A percentile compares a stretch with the other conserved stretches of the same genome.
These are phyloP conservation scores for Penicillium angulare DNA, from an alignment of 495 filamentous ascomycete genomes.

Conservation along the genomic window DNA sequence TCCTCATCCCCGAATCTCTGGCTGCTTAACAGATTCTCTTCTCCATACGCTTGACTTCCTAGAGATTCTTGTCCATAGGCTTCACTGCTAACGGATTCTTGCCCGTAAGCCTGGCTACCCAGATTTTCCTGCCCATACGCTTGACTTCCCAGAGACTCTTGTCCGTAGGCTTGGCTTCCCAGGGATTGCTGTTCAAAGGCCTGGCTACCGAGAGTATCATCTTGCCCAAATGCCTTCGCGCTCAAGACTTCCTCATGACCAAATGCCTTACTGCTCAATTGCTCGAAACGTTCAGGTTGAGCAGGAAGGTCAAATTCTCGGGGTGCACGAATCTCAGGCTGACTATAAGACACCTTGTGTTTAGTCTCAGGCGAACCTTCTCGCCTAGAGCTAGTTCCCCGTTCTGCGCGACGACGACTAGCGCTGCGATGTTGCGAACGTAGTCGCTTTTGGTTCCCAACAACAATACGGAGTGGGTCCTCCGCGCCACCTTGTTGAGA, in stretches of 20 bases:
- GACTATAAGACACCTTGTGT: constrained; percentile 20
- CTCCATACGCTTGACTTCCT: neutral
- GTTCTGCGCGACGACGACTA: constrained; percentile 46
- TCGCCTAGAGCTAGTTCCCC: constrained; percentile 42
- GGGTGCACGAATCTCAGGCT: constrained; percentile 48
- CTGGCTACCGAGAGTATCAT: neutral
- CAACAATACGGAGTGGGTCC: constrained; percentile 59
- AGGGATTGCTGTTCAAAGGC: neutral
- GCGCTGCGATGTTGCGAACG: constrained; percentile 57
- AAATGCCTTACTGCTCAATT: constrained; percentile 21
- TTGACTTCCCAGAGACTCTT: neutral
- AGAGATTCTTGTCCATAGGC: constrained; percentile 2
- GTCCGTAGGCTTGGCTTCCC: neutral
- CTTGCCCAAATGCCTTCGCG: constrained; percentile 1
- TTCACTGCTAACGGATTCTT: neutral
- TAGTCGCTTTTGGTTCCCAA: constrained; percentile 61
- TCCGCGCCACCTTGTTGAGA: constrained; percentile 40
- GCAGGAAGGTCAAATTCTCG: constrained; percentile 21
- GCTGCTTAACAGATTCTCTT: constrained; percentile 16
- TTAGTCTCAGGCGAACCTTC: constrained; percentile 48
- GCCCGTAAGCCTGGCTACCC: too few relatives aligned
- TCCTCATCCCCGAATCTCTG: constrained; percentile 21
- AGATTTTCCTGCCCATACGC: constrained; percentile 1
- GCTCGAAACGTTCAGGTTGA: constrained; percentile 13
- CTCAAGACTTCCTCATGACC: constrained; percentile 17